Conservation (phyloP, 352 stramenopile species). For the Globisporangium nunn region DNA sequence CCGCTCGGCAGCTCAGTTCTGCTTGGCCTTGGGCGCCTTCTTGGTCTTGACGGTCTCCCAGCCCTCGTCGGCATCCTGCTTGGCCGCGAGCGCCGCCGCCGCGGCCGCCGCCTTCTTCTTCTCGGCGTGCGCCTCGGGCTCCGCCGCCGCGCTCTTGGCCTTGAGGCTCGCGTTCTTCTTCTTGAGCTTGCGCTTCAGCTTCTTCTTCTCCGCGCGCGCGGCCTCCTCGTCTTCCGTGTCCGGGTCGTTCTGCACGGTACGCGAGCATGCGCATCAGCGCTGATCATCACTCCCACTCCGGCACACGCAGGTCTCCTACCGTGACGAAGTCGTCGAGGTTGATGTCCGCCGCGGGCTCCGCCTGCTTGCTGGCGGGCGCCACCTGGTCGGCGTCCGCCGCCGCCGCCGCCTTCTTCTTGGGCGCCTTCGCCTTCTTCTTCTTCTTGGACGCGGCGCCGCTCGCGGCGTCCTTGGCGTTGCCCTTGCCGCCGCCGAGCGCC, state of each 20-base stretch:
- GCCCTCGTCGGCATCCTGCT: constrained; percentile 69
- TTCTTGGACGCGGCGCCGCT: constrained; percentile 43
- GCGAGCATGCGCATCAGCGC: not conserved
- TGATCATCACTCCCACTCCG: not conserved
- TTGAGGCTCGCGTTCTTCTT: constrained; percentile 75
- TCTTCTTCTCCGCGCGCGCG: constrained; percentile 69
- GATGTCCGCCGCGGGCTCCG: constrained; percentile 29
- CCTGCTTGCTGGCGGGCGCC: constrained; percentile 14
- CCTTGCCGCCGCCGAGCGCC: constrained; percentile 40
- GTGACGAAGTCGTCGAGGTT: constrained; percentile 69
- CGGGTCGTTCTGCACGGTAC: constrained; percentile 37
- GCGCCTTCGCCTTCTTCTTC: constrained; percentile 51
- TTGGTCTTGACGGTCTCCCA: constrained; percentile 79
- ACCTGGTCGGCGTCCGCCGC: constrained; percentile 11
- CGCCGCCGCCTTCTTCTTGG: constrained; percentile 15
- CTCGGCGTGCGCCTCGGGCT: constrained; percentile 33
- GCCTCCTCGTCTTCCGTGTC: constrained; percentile 80
- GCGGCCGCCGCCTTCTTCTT: constrained; percentile 39
- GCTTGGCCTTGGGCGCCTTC: constrained; percentile 45
- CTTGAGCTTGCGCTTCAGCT: constrained; percentile 76
- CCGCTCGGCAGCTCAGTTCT: constrained; percentile 25
- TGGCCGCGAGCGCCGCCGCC: constrained; percentile 19
- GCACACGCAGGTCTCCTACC: constrained; percentile 5
- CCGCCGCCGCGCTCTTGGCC: constrained; percentile 16
- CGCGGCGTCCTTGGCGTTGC: constrained; percentile 20